Conservation (phyloP, 352 stramenopile genomes). For the Phytophthora hibernalis region DNA sequence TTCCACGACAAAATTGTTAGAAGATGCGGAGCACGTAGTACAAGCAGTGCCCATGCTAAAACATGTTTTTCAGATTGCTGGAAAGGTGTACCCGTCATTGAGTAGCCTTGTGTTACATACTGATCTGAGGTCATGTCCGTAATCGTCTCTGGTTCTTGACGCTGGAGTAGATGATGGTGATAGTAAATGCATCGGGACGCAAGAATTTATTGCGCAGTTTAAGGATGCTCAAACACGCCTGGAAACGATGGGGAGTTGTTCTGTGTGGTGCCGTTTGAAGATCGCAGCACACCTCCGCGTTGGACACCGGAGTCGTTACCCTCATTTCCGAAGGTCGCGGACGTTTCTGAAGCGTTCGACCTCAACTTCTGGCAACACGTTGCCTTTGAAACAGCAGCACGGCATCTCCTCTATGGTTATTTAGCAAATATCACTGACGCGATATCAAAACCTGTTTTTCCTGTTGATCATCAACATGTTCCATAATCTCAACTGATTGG, state of each 20-base stretch:
- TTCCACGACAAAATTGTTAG: not conserved
- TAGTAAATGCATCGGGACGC: not conserved
- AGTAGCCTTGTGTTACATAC: not conserved
- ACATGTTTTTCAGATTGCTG: not conserved
- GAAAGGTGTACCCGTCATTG: not conserved
- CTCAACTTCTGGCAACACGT: not conserved
- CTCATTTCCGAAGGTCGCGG: not conserved
- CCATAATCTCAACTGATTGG: constrained; percentile 4
- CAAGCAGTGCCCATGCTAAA: not conserved
- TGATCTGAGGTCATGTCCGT: not conserved
- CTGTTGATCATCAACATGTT: not conserved
- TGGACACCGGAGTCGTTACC: not conserved
- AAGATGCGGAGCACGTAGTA: not conserved
- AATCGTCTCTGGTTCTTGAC: not conserved
- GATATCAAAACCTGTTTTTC: not conserved
- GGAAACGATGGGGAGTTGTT: not conserved
- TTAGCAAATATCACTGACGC: not conserved
- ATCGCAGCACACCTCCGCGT: not conserved
- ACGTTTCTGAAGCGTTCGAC: not conserved
- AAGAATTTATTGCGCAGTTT: not conserved
- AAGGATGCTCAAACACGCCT: not conserved
- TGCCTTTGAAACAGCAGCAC: not conserved
- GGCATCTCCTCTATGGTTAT: not conserved
- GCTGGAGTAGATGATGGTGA: not conserved
- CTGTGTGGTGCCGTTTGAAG: not conserved